phyloP scores from a whole-genome alignment of 1,284 basidiomycete species.

The Microbotryum scabiosae region DNA sequence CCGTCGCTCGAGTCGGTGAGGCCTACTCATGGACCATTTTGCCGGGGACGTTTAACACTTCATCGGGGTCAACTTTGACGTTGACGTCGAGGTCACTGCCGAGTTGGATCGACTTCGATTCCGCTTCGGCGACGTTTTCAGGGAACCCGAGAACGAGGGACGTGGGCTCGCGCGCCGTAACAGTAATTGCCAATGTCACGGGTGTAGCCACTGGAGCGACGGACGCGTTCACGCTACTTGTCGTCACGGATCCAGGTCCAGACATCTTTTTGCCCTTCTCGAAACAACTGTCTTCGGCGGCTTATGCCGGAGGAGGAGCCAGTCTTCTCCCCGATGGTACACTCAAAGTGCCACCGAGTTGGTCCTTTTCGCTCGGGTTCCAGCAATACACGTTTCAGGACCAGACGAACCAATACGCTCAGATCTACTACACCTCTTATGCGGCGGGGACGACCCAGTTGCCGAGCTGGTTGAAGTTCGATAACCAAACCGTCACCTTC shows the following conservation, averaged over 20 bases:
- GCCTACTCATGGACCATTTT: slow-evolving; percentile 57
- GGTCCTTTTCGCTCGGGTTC: slow-evolving; percentile 89
- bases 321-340: slow-evolving; percentile 48
- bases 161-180: slow-evolving; percentile 50
- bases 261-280: slow-evolving; percentile 51
- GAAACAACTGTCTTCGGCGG: slow-evolving; percentile 55
- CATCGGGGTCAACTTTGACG: slow-evolving; percentile 37
- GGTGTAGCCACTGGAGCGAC: slow-evolving; percentile 23
- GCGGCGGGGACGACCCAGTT: slow-evolving; percentile 58
- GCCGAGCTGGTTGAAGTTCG: slow-evolving; percentile 69
- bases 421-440: slow-evolving; percentile 59
- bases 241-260: slow-evolving; percentile 53
- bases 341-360: slow-evolving; percentile 65
- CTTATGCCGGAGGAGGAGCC: slow-evolving; percentile 55
- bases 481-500: slow-evolving; percentile 60
- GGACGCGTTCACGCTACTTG: slow-evolving; percentile 54
- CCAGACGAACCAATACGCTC: slow-evolving; percentile 51
- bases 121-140: slow-evolving; percentile 46
- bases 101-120: slow-evolving; percentile 58
- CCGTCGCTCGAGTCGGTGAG: slow-evolving; percentile 45
- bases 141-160: slow-evolving; percentile 54
- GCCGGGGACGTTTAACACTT: slow-evolving; percentile 49
- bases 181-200: slow-evolving; percentile 48
- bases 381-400: slow-evolving; percentile 56
- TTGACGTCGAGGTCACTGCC: slow-evolving; percentile 45